Conservation (phyloP, 2,329 filamentous ascomycete genomes). For the Claviceps digitariae region DNA sequence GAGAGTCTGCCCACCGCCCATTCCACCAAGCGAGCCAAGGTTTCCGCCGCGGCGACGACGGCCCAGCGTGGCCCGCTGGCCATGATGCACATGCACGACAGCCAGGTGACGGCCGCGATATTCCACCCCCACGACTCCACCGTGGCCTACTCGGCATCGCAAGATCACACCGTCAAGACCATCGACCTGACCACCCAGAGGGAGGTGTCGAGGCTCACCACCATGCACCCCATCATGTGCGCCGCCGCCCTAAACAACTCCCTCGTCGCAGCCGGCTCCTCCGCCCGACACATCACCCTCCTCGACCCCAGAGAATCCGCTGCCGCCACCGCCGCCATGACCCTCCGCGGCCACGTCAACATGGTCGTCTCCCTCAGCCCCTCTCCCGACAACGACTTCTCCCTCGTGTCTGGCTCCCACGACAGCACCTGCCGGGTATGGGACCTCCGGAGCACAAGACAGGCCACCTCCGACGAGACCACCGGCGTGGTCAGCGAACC, state of each 20-base stretch:
- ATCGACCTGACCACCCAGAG: slow-evolving; percentile 75
- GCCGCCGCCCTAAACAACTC: slow-evolving; percentile 57
- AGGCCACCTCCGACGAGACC: slow-evolving; percentile 44
- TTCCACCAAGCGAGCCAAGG: slow-evolving; percentile 64
- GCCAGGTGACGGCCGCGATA: slow-evolving; percentile 62
- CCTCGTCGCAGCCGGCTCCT: slow-evolving; percentile 60
- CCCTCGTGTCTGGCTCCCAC: slow-evolving; percentile 79
- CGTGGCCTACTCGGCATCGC: slow-evolving; percentile 80
- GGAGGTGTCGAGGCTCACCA: slow-evolving; percentile 71
- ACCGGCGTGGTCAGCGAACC: slow-evolving; percentile 55
- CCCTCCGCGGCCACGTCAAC: slow-evolving; percentile 81
- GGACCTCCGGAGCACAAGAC: slow-evolving; percentile 67
- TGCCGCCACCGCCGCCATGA: slow-evolving; percentile 68
- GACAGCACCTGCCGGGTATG: slow-evolving; percentile 89
- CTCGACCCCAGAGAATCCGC: slow-evolving; percentile 77
- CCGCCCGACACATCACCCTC: slow-evolving; percentile 78
- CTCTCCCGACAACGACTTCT: slow-evolving; percentile 55
- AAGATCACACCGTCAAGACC: slow-evolving; percentile 82
- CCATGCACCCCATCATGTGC: slow-evolving; percentile 70
- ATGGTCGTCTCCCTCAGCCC: slow-evolving; percentile 39
- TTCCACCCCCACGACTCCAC: slow-evolving; percentile 79
- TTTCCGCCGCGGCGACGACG: slow-evolving; percentile 27
- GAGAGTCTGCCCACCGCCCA: slow-evolving; percentile 54
- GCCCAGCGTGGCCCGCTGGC: slow-evolving; percentile 71
- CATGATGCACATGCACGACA: slow-evolving; percentile 57